phyloP scores from a whole-genome alignment of 306 rosid species.

The Quercus parvula region DNA sequence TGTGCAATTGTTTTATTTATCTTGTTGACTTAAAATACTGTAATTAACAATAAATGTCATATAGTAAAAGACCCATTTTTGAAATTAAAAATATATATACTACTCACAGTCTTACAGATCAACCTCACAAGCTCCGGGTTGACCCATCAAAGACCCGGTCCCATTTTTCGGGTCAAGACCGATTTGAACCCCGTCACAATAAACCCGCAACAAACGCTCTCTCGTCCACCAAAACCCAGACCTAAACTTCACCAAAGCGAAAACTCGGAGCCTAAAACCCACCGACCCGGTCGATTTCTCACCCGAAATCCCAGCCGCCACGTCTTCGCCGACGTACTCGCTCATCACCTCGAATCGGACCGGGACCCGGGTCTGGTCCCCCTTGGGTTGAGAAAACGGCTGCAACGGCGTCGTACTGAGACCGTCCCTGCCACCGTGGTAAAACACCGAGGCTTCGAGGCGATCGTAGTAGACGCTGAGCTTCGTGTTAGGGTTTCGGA shows the following conservation, averaged over 20 bases:
- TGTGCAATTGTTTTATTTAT: neutral
- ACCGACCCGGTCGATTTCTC: conserved; percentile 14
- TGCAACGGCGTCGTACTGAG: conserved; percentile 1
- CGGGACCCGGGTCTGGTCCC: conserved; percentile 10
- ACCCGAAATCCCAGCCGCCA: conserved; percentile 4
- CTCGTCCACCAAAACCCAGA: conserved; percentile 1
- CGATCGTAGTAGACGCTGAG: conserved; percentile 8
- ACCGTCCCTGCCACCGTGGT: neutral
- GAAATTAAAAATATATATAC: neutral
- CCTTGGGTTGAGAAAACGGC: neutral
- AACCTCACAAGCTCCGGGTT: conserved; percentile 8
- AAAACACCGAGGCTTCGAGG: conserved; percentile 8
- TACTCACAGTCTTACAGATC: neutral
- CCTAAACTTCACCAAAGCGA: conserved; percentile 9
- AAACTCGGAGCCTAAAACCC: neutral
- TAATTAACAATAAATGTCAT: neutral
- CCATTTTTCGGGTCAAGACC: neutral
- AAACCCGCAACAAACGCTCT: neutral
- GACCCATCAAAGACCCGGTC: conserved; percentile 20
- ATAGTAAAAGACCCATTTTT: neutral
- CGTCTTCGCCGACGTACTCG: neutral
- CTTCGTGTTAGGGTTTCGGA: conserved; percentile 20
- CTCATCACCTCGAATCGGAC: neutral
- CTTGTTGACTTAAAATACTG: neutral
- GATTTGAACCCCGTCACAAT: conserved; percentile 8